phyloP scores from a whole-genome alignment of 129 eudicot genomes.

The Chrysanthemum lavandulifolium region DNA sequence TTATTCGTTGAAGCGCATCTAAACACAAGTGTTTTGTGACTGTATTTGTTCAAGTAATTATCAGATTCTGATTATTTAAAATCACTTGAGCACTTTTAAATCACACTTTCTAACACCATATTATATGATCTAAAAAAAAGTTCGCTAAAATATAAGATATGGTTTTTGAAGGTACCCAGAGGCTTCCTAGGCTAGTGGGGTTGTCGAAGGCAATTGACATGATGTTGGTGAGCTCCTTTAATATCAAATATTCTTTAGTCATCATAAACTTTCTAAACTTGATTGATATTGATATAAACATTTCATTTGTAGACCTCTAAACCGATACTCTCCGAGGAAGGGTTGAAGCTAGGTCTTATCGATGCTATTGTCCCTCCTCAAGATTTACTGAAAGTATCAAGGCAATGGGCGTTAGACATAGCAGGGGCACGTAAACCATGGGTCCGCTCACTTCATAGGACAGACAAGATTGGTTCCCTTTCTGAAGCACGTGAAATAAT shows the following conservation, averaged over 20 bases:
- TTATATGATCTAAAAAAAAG: not conserved
- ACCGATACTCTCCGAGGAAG: slow-evolving; percentile 82
- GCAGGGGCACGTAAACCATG: slow-evolving; percentile 80
- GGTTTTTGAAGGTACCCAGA: slow-evolving; percentile 77
- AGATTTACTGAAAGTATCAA: slow-evolving; percentile 66
- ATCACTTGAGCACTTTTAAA: no score
- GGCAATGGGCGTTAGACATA: slow-evolving; percentile 87
- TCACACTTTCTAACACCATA: no score
- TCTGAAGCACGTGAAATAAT: slow-evolving; percentile 69
- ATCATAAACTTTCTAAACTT: not conserved
- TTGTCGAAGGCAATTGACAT: slow-evolving; percentile 79
- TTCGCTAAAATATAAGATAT: slow-evolving; percentile 4
- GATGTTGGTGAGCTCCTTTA: slow-evolving; percentile 67
- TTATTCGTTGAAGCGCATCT: no score
- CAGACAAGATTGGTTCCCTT: slow-evolving; percentile 79
- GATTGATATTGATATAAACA: slow-evolving; percentile 11
- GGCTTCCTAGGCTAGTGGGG: slow-evolving; percentile 97
- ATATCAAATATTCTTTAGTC: not conserved
- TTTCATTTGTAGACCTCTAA: slow-evolving; percentile 60
- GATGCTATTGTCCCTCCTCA: slow-evolving; percentile 74
- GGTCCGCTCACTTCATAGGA: slow-evolving; percentile 73
- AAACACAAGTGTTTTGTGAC: no score
- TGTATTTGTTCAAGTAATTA: no score
- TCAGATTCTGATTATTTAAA: no score
- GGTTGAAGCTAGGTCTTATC: slow-evolving; percentile 74